A percentile compares a stretch with the other conserved stretches of the same genome.
Conservation (phyloP, 192 early-diverging fungal species). For the Backusella tuberculispora region DNA sequence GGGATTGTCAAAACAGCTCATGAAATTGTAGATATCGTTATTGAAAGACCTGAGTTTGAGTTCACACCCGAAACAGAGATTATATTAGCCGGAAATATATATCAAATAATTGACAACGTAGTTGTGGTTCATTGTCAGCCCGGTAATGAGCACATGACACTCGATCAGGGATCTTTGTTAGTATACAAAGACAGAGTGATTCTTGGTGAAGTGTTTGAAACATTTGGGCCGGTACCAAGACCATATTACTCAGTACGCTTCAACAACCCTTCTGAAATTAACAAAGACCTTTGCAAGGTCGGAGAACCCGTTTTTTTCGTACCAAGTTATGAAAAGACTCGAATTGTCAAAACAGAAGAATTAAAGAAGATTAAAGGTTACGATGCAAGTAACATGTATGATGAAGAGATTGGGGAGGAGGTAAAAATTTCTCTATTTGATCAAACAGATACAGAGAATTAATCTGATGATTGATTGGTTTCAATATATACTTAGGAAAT, state of each 20-base stretch:
- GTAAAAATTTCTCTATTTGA: conserved; percentile 38
- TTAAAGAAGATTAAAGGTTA: conserved; percentile 76
- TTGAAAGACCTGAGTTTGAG: conserved; percentile 48
- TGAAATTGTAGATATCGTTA: conserved; percentile 59
- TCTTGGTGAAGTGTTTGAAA: conserved; percentile 82
- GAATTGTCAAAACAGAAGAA: conserved; percentile 65
- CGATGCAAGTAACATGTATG: conserved; percentile 91
- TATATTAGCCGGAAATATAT: conserved; percentile 64
- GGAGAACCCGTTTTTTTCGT: conserved; percentile 67
- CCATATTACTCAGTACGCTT: conserved; percentile 88
- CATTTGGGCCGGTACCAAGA: conserved; percentile 85
- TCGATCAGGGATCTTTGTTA: conserved; percentile 81
- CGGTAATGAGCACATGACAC: conserved; percentile 54
- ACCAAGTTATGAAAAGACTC: conserved; percentile 55
- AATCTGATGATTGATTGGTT: conserved; percentile 11
- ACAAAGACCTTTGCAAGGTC: conserved; percentile 42
- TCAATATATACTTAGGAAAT: conserved; percentile 52
- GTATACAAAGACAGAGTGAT: conserved; percentile 62
- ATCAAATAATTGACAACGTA: conserved; percentile 70
- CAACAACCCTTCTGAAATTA: conserved; percentile 63
- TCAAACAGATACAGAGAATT: not conserved
- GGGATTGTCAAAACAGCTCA: conserved; percentile 54
- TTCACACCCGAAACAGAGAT: conserved; percentile 56
- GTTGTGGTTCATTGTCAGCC: conserved; percentile 66
- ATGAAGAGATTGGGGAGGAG: conserved; percentile 85